Percentiles rank a stretch among this genome's conserved stretches.
Conservation (phyloP, 441 rosid species). For the Kokia cookei region DNA sequence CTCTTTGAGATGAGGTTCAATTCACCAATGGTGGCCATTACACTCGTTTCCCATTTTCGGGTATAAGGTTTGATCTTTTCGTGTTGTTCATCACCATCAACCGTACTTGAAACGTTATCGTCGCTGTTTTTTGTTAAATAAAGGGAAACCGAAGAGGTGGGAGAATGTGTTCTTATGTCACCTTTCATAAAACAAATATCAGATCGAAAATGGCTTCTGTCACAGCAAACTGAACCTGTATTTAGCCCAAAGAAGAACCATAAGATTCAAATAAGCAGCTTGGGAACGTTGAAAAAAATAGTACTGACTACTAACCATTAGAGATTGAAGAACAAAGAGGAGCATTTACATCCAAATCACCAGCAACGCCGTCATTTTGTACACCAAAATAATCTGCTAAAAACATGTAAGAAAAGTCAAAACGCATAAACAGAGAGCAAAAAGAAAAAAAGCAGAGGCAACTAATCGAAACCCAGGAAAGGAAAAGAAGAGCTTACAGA, state of each 20-base stretch:
- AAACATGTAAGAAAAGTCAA: slow-evolving; percentile 8
- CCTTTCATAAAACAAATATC: slow-evolving; percentile 86
- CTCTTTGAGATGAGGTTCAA: slow-evolving; percentile 44
- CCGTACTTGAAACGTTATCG: slow-evolving; percentile 12
- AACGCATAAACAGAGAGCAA: neutral
- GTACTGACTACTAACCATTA: slow-evolving; percentile 57
- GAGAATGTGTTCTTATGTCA: slow-evolving; percentile 63
- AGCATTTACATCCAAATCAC: slow-evolving; percentile 10
- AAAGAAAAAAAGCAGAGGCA: neutral
- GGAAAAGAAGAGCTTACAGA: slow-evolving; percentile 31
- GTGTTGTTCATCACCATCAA: slow-evolving; percentile 16
- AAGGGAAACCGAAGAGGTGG: slow-evolving; percentile 64
- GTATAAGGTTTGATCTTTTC: slow-evolving; percentile 89
- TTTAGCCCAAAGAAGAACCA: slow-evolving; percentile 2
- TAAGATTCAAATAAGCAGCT: neutral
- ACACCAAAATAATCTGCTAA: slow-evolving; percentile 53
- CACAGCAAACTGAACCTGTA: slow-evolving; percentile 84
- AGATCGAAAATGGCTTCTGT: slow-evolving; percentile 60
- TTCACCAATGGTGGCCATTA: slow-evolving; percentile 77
- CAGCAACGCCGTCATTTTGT: slow-evolving; percentile 26
- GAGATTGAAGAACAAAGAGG: slow-evolving; percentile 47
- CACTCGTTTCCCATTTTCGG: slow-evolving; percentile 81
- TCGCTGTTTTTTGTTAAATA: slow-evolving; percentile 29
- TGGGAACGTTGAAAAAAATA: neutral
- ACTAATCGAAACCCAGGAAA: neutral